Base-by-base conservation (phyloP, 441 rosid species). In the Arabidopsis hybrid region DNA sequence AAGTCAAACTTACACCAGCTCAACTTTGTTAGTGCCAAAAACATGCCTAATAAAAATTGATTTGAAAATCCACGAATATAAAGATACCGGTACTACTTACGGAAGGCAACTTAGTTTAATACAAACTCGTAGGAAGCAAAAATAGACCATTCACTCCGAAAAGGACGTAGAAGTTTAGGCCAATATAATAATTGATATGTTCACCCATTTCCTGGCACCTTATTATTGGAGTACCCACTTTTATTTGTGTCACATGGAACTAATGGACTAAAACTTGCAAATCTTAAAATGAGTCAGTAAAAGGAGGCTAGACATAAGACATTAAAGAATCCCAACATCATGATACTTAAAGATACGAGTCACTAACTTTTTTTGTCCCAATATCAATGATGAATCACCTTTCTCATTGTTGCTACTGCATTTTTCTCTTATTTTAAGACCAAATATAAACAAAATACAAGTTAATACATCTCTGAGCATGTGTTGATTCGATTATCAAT, bases 161-260 rank as follows among this genome's bases (percentile, higher is more conserved):
- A 56, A 69, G 35, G 5, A 32, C 7, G 2, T 5, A 9, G 5
- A 18, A 4, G 8, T 32, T 3, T 6, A 31, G 7, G 16, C 7
- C n/a, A 52, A 21, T 11, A 7, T 5, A 42, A 29, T 16, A 55
- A 56, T 56, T 8, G 1, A 5, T 36, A 13, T n/a, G 7, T 17
- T 43, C 32, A 5, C 21, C 64, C 53, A 69, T 35, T 1, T 17
- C 21, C 1, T 12, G 18, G 40, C 34, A 31, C n/a, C 5, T 47
- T 58, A 16, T 60, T 67, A 60, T 6, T 59, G 56, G 49, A n/a
- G 40, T 49, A 21, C 34, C 62, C 39, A 60, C 68, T 67, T 31
- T 40, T 21, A 21, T n/a, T 13, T 74, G 50, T 21, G 40, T 52
- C 73, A 67, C 73, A 60, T 75, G 73, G 14, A 75, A 52, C 39